phyloP scores from a whole-genome alignment of 352 stramenopile species.

The Pythium brassicae region DNA sequence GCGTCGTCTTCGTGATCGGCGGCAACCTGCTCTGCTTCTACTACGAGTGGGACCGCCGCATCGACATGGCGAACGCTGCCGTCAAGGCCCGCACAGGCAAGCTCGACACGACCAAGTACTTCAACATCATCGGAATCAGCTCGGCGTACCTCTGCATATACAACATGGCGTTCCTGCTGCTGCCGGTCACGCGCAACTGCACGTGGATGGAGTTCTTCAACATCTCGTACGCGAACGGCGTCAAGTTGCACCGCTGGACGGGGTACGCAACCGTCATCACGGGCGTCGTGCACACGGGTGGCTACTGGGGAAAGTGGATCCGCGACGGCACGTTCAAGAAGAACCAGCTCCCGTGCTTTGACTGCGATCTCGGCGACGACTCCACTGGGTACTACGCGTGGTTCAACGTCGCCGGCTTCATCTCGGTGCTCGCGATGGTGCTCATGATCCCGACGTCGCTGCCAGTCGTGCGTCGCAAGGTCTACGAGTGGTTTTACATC shows the following conservation, averaged over 20 bases:
- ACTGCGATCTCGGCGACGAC: slow-evolving; percentile 20
- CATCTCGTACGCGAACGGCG: slow-evolving; percentile 27
- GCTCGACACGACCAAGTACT: no score
- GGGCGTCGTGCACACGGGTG: slow-evolving; percentile 16
- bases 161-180: slow-evolving; percentile 34
- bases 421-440: slow-evolving; percentile 31
- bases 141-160: slow-evolving; percentile 28
- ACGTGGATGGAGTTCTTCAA: slow-evolving; percentile 33
- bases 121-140: slow-evolving; percentile 12
- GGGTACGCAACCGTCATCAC: slow-evolving; percentile 19
- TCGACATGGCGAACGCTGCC: slow-evolving; percentile 5
- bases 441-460: slow-evolving; percentile 29
- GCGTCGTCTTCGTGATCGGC: slow-evolving; percentile 16
- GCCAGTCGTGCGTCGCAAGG: slow-evolving; percentile 29
- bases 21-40: slow-evolving; percentile 16
- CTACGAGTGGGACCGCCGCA: slow-evolving; percentile 16
- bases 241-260: slow-evolving; percentile 23
- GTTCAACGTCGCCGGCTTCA: slow-evolving; percentile 39
- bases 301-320: slow-evolving; percentile 28
- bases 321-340: slow-evolving; percentile 16
- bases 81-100: not conserved
- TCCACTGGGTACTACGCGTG: slow-evolving; percentile 16
- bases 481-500: slow-evolving; percentile 45
- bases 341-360: slow-evolving; percentile 33
- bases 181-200: slow-evolving; percentile 28